phyloP scores from a whole-genome alignment of 345 rosid species.

The Eucalyptus coolabah region DNA sequence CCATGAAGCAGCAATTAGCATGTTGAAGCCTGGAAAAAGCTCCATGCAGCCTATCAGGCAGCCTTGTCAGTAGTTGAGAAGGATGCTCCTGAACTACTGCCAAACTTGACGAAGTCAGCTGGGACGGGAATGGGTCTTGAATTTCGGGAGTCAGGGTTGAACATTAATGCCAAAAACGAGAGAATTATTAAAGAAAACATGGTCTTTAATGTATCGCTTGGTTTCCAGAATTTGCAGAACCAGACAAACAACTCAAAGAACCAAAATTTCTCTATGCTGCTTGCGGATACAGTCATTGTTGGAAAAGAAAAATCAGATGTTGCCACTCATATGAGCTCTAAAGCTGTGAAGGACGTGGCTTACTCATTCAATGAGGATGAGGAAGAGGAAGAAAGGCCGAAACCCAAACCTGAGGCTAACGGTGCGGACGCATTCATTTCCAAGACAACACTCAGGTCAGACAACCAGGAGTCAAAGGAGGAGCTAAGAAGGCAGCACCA shows the following conservation, averaged over 20 bases:
- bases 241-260: slow-evolving; percentile 49
- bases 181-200: slow-evolving; percentile 43
- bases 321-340: slow-evolving; percentile 56
- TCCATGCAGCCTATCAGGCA: slow-evolving; percentile 61
- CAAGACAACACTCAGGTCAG: slow-evolving; percentile 84
- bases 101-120: slow-evolving; percentile 77
- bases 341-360: slow-evolving; percentile 77
- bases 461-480: slow-evolving; percentile 84
- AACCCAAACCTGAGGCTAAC: slow-evolving; percentile 18
- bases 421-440: slow-evolving; percentile 30
- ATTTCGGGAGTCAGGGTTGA: slow-evolving; percentile 82
- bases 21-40: slow-evolving; percentile 54
- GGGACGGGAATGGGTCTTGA: slow-evolving; percentile 98
- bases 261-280: slow-evolving; percentile 51
- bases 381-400: slow-evolving; percentile 51
- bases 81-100: slow-evolving; percentile 66
- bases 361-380: slow-evolving; percentile 87
- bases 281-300: slow-evolving; percentile 85
- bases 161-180: slow-evolving; percentile 73
- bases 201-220: slow-evolving; percentile 84
- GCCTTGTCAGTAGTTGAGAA: slow-evolving; percentile 73
- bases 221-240: slow-evolving; percentile 77
- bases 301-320: slow-evolving; percentile 47
- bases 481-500: slow-evolving; percentile 97
- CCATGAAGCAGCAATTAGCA: slow-evolving; percentile 78